Conservation (phyloP, 352 stramenopile species). For the Aphanomyces invadans region DNA sequence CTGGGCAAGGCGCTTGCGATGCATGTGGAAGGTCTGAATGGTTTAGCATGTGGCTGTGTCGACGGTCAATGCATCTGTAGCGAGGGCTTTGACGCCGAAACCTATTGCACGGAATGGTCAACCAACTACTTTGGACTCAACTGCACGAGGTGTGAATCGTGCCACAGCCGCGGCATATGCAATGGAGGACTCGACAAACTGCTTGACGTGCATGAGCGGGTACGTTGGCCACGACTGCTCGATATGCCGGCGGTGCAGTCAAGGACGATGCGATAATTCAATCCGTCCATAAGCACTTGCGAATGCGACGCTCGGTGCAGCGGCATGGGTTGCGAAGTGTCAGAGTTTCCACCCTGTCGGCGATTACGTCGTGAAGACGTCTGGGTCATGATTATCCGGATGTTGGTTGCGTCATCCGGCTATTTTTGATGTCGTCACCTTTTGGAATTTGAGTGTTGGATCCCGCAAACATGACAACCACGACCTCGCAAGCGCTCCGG, state of each 20-base stretch:
- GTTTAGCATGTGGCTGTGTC: too few relatives aligned
- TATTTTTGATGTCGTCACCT: too few relatives aligned
- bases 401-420: too few relatives aligned
- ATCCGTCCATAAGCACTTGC: constrained; percentile 41
- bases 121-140: constrained; percentile 63
- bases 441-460: too few relatives aligned
- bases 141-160: constrained; percentile 70
- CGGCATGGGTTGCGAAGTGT: constrained; percentile 64
- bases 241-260: constrained; percentile 63
- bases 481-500: too few relatives aligned
- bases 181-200: constrained; percentile 85
- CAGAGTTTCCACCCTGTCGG: constrained; percentile 81
- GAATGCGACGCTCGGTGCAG: constrained; percentile 69
- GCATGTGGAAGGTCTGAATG: constrained; percentile 61
- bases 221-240: constrained; percentile 72
- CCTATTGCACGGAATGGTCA: constrained; percentile 66
- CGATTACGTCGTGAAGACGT: too few relatives aligned
- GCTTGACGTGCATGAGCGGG: constrained; percentile 74
- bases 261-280: constrained; percentile 74
- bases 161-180: constrained; percentile 74
- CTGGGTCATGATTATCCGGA: too few relatives aligned
- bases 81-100: constrained; percentile 64
- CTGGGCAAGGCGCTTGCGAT: constrained; percentile 71
- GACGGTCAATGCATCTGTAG: constrained; percentile 74
- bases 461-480: too few relatives aligned